Conservation (phyloP, 495 filamentous ascomycete genomes). For the Talaromyces trachyspermus region DNA sequence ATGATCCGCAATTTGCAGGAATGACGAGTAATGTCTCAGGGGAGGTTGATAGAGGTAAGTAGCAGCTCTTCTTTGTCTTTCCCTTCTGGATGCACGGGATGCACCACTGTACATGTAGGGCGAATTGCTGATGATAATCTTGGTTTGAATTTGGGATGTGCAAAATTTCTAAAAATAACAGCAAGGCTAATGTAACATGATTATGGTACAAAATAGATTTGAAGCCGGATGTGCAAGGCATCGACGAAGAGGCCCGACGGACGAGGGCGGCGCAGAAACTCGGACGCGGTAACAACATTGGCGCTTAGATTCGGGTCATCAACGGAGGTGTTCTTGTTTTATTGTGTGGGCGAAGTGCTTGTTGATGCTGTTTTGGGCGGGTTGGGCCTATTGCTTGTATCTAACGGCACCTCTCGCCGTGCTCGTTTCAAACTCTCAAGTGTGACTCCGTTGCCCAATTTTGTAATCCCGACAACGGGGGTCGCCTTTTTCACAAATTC, state of each 20-base stretch:
- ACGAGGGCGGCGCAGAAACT: conserved; percentile 53
- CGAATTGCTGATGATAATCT: no score
- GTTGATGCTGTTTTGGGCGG: conserved; percentile 33
- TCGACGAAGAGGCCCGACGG: conserved; percentile 26
- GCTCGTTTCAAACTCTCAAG: conserved; percentile 71
- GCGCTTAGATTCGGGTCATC: conserved; percentile 31
- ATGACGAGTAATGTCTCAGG: conserved; percentile 11
- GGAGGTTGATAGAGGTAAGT: conserved; percentile 28
- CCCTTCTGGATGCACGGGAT: background rate
- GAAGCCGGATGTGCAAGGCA: conserved; percentile 24
- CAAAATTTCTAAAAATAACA: background rate
- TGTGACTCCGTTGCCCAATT: conserved; percentile 73
- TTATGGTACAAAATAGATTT: conserved; percentile 38
- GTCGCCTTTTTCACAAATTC: conserved; percentile 91
- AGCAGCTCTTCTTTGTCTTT: conserved; percentile 7
- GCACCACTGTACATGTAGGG: no score
- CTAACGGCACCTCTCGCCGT: conserved; percentile 55
- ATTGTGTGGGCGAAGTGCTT: conserved; percentile 34
- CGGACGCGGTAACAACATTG: conserved; percentile 49
- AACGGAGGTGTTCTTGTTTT: conserved; percentile 20
- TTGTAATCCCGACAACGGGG: conserved; percentile 91
- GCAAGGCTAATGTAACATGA: conserved; percentile 13
- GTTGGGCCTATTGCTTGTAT: conserved; percentile 22
- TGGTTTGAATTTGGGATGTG: background rate
- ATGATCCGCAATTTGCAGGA: conserved; percentile 16